Base-by-base conservation (phyloP, 1,284 basidiomycete species). In the Pseudozyma thailandica region DNA sequence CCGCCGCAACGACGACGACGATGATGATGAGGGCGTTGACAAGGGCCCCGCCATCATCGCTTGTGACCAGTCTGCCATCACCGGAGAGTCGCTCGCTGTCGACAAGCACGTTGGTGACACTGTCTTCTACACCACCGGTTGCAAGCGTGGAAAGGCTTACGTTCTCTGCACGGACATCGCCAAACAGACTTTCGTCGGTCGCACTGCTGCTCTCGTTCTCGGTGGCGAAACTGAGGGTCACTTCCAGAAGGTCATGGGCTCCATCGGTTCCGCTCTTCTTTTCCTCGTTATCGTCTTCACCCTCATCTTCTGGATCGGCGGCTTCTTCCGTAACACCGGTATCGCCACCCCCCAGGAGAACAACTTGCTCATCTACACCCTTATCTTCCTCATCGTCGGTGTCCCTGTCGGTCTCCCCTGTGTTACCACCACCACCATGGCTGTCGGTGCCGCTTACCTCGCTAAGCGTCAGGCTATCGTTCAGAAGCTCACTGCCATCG, bases 401-500 rank as follows among this genome's bases (percentile, higher is more conserved):
- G 86, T 88, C 4, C 87, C 87, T 35, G 86, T 88, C 79, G 87
- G 87, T 84, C 83, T 87, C 6, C 87, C 87, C 74, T 83, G 78
- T 60, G 85, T 86, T 25, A 87, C 86, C 33, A 87, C 86, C 44
- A 87, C 86, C 57, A 86, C 86, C 43, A 83, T 86, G 71, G 87
- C 87, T 31, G 87, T 88, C 69, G 87, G 87, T 52, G 87, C 87
- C 35, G 86, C 87, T 7, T 87, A 87, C 82, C 85, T 88, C 39
- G 87, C 87, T 27, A 84, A 85, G 61, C 83, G 85, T 38, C 85
- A 88, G 75, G 87, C 86, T n/a, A 88, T 88, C 78, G 87, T 88
- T n/a, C 87, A 88, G 79, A 87, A 87, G 81, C 84, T 88, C 42
- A 87, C 87, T 13, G 87, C 87, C 46, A 88, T 88, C 80, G 87